Conservation (phyloP, 768 basidiomycete genomes). For the Lenzites betulinus region DNA sequence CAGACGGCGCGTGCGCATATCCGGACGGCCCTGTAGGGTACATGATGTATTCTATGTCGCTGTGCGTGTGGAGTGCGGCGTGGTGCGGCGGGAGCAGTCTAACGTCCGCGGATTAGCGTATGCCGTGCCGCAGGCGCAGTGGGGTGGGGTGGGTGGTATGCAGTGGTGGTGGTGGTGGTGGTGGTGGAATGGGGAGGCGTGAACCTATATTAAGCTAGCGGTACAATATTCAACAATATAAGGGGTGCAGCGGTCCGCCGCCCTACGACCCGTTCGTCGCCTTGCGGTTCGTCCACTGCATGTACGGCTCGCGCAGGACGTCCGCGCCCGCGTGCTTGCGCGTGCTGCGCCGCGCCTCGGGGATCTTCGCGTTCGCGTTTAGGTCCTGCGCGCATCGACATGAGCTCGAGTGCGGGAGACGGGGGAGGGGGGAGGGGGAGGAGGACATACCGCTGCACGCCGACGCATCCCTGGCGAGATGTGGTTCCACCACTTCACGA, state of each 20-base stretch:
- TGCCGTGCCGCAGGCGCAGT: not conserved
- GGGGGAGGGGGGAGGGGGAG: not conserved
- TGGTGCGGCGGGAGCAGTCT: not conserved
- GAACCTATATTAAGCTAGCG: not conserved
- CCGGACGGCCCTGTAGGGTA: not conserved
- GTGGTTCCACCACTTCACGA: constrained; percentile 85
- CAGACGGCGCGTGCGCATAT: not conserved
- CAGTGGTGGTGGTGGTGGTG: not conserved
- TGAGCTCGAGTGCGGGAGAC: not conserved
- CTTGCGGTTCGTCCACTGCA: constrained; percentile 85
- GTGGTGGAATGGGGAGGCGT: not conserved
- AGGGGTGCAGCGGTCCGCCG: not conserved
- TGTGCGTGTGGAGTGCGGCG: not conserved
- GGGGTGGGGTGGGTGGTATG: not conserved
- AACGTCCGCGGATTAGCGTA: constrained; percentile 7
- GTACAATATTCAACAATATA: constrained; percentile 1
- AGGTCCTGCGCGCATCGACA: constrained; percentile 56
- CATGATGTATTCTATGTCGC: constrained; percentile 3
- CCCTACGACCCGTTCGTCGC: constrained; percentile 46
- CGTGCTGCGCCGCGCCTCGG: constrained; percentile 79
- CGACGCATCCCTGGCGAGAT: constrained; percentile 78
- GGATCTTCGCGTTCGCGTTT: constrained; percentile 64
- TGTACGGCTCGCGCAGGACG: constrained; percentile 78
- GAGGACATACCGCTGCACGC: constrained; percentile 64
- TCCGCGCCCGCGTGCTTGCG: constrained; percentile 61